Percentiles rank a stretch among this genome's conserved stretches.
These are phyloP conservation scores for Ustilago hordei DNA, from an alignment of 1,284 basidiomycete genomes.

Conservation along the genomic window DNA sequence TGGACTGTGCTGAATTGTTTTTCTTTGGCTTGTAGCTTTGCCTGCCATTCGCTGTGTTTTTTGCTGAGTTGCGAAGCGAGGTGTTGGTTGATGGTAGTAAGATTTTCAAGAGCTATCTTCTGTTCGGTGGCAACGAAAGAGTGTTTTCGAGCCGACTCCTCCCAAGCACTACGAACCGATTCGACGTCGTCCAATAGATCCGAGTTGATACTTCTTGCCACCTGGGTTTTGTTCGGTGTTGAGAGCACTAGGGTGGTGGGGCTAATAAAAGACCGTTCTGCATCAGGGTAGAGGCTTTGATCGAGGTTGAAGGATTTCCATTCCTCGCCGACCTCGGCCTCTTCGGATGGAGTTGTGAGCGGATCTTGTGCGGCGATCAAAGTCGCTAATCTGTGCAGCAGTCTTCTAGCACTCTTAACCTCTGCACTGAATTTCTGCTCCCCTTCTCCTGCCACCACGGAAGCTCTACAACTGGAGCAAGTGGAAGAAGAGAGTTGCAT, in stretches of 20 bases:
- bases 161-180: conserved; percentile 7
- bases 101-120: conserved; percentile 6
- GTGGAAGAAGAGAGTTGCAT: background rate
- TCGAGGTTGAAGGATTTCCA: conserved; percentile 20
- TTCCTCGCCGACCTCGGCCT: background rate
- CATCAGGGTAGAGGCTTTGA: conserved; percentile 27
- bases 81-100: background rate
- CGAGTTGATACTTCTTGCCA: conserved; percentile 6
- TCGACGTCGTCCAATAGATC: conserved; percentile 46
- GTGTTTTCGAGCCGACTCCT: conserved; percentile 9
- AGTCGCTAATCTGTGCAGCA: conserved; percentile 1
- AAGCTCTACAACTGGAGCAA: background rate
- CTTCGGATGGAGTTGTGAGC: background rate
- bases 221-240: conserved; percentile 22
- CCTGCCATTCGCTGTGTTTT: background rate
- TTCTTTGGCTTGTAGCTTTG: conserved; percentile 1
- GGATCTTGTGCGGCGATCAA: background rate
- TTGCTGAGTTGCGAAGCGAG: background rate
- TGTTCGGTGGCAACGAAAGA: conserved; percentile 22
- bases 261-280: conserved; percentile 23
- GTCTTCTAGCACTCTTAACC: background rate
- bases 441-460: background rate
- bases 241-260: conserved; percentile 17
- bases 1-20: conserved; percentile 6
- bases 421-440: conserved; percentile 5